A percentile compares a stretch with the other conserved stretches of the same genome.
phyloP scores from a whole-genome alignment of 192 early-diverging fungal species.

The Chytriomyces sp. region DNA sequence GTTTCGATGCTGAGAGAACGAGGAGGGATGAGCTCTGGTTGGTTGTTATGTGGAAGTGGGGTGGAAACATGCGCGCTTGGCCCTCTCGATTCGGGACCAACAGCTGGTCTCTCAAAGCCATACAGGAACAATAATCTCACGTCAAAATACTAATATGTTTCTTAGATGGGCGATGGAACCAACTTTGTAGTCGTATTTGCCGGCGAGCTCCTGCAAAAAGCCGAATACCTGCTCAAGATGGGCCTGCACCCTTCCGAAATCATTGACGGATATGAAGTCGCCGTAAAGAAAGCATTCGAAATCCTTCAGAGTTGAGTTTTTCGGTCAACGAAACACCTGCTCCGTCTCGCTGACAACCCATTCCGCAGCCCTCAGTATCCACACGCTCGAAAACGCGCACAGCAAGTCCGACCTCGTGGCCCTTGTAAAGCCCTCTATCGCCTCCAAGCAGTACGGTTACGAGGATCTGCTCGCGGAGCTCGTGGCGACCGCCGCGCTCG shows the following conservation, averaged over 20 bases:
- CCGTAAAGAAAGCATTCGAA: conserved; percentile 77
- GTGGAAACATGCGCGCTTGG: conserved; percentile 2
- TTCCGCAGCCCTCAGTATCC: conserved; percentile 65
- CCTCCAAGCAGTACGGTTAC: conserved; percentile 94
- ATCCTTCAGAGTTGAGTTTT: conserved; percentile 72
- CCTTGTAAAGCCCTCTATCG: conserved; percentile 78
- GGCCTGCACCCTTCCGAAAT: conserved; percentile 94
- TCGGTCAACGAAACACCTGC: neutral
- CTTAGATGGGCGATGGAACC: conserved; percentile 88
- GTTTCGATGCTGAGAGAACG: too few relatives aligned
- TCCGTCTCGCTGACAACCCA: neutral
- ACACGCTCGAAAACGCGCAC: conserved; percentile 53
- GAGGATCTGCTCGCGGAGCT: conserved; percentile 82
- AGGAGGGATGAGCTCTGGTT: too few relatives aligned
- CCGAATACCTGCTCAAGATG: conserved; percentile 90
- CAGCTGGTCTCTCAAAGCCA: too few relatives aligned
- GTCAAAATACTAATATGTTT: neutral
- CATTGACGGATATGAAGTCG: conserved; percentile 91
- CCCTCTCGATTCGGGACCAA: too few relatives aligned
- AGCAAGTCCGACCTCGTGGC: conserved; percentile 66
- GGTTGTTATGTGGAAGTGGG: too few relatives aligned
- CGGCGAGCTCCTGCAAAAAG: conserved; percentile 92
- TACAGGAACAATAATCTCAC: too few relatives aligned
- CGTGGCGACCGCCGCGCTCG: conserved; percentile 80
- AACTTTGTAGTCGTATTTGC: conserved; percentile 95